phyloP scores from a whole-genome alignment of 164 flowering plant species.

The Piper betle region DNA sequence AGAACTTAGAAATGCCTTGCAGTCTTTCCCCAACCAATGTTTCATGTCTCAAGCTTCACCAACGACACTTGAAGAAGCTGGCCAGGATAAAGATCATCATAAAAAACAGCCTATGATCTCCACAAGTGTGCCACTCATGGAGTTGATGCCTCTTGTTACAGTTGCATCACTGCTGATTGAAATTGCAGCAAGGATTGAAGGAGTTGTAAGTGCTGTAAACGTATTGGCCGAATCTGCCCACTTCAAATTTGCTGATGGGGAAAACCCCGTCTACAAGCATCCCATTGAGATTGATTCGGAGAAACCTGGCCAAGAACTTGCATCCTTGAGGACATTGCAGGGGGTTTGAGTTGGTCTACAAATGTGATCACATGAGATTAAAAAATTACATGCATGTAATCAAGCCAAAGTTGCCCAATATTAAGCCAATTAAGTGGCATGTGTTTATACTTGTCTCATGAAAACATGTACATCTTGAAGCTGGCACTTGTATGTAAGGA shows the following conservation, averaged over 20 bases:
- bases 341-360: constrained; percentile 3
- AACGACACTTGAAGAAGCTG: constrained; percentile 1
- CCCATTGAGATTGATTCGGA: constrained; percentile 7
- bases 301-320: constrained; percentile 13
- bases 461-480: no score
- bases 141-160: constrained; percentile 45
- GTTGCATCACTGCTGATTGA: constrained; percentile 43
- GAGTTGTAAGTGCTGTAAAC: constrained; percentile 23
- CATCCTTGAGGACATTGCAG: constrained; percentile 7
- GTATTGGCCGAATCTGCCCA: constrained; percentile 36
- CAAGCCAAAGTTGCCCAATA: no score
- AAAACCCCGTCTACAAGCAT: constrained; percentile 19
- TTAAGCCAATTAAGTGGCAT: no score
- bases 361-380: no score
- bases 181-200: constrained; percentile 43
- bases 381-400: no score
- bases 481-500: no score
- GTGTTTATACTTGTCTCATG: no score
- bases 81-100: neutral
- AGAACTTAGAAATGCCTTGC: constrained; percentile 8
- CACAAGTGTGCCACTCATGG: constrained; percentile 20
- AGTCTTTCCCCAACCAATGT: constrained; percentile 2
- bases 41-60: neutral
- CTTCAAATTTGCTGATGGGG: constrained; percentile 24
- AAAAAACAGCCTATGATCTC: no score